Percentiles rank a stretch among this genome's conserved stretches.
Evolutionary conservation across 1,139 yeast genomes (phyloP).

Genomic region (Sugiyamaella castrensis): DNA sequence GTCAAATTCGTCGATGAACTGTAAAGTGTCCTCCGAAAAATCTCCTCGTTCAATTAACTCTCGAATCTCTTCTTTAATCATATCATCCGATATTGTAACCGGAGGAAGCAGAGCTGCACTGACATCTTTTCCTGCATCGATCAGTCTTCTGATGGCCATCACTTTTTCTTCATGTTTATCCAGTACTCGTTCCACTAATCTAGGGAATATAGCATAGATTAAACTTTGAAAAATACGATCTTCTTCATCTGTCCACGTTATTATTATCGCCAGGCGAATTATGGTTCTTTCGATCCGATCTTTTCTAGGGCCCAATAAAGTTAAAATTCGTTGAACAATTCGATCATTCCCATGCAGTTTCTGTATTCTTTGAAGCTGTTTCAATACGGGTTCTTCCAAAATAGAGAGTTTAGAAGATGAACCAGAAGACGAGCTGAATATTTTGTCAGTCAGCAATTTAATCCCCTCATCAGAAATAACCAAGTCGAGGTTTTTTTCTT

Average conservation of each 20-base stretch:
- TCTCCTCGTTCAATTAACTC: slow-evolving; percentile 1
- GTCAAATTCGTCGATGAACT: background rate
- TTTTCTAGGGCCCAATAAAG: slow-evolving; percentile 1
- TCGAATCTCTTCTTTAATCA: background rate
- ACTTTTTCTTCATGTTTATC: no score
- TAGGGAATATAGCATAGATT: slow-evolving; percentile 3
- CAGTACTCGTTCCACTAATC: background rate
- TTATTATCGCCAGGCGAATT: no score
- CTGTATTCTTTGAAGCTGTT: background rate
- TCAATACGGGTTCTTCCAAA: no score
- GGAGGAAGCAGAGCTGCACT: no score
- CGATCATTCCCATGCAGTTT: slow-evolving; percentile 1
- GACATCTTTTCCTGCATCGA: no score
- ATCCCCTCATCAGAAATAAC: no score
- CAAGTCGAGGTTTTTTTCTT: no score
- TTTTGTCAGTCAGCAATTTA: no score
- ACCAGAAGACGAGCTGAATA: no score
- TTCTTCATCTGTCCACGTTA: slow-evolving; percentile 3
- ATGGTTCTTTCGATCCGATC: background rate
- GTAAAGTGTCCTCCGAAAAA: slow-evolving; percentile 1
- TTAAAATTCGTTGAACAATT: background rate
- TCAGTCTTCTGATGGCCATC: no score
- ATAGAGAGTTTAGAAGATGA: no score
- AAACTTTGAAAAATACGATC: background rate
- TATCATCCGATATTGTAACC: background rate